Evolutionary conservation across 176 grass and related monocot species (phyloP), one percentile per base, ranked within the genome.

Genomic region (Secale cereale): DNA sequence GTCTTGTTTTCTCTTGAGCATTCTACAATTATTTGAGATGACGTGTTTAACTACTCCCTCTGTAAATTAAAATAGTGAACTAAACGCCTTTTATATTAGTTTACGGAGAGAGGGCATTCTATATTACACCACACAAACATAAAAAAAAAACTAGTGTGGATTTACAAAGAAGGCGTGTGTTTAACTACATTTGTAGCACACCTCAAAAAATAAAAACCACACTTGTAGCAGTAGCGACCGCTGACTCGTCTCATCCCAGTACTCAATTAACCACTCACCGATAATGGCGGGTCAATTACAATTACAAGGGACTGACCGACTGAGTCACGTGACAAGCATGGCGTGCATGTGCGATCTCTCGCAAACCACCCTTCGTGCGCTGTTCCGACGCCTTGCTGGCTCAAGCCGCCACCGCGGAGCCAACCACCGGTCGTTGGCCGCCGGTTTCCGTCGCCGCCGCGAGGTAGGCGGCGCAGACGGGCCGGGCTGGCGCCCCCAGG

Each of bases 401-500:
- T 74, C 71, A 74, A 30, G 10, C 43, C 50, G 37, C 59, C 80
- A 85, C 76, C 85, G 76, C 61, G 84, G 80, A 79, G n/a, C 56
- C 61, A 60, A 54, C 76, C 54, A 35, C 15, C 30, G 14, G 20
- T 32, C 13, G 63, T 59, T 70, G 33, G 33, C 23, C 66, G 3
- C 69, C 78, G 4, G 65, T 61, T 22, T 33, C 6, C 36, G 85
- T 11, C 28, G 19, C 4, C 39, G 66, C 62, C 7, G 83, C 71
- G 2, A 8, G 83, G 85, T 65, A 89, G 25, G 50, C 39, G 1
- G 82, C 85, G 85, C 91, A 93, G 57, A 79, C 36, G 2, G 50
- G 74, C 2, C 77, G 65, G 0, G 78, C 48, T 0, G 91, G 79
- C 52, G 43, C 31, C 27, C 91, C 91, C 60, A 93, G 86, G 1